phyloP scores from a whole-genome alignment of 441 rosid species.

The Pelargonium fulgidum region DNA sequence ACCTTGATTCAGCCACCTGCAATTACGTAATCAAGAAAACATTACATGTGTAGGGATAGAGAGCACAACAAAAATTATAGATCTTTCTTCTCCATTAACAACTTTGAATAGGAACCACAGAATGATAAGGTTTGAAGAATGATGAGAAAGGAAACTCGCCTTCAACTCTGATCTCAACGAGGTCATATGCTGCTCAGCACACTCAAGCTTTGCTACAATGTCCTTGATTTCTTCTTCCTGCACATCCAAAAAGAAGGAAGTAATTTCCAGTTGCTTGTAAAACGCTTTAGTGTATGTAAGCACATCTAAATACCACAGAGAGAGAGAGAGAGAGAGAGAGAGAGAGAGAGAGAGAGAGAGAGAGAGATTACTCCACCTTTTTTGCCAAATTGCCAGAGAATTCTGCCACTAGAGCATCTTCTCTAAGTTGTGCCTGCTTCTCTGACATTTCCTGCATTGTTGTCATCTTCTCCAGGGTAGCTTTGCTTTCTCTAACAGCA shows the following conservation, averaged over 20 bases:
- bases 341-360: constrained; percentile 11
- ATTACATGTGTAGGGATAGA: neutral
- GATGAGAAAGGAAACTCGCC: constrained; percentile 36
- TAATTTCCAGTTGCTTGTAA: neutral
- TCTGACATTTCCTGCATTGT: constrained; percentile 63
- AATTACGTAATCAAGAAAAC: constrained; percentile 8
- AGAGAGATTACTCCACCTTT: constrained; percentile 42
- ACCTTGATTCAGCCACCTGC: constrained; percentile 87
- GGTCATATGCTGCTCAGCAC: constrained; percentile 72
- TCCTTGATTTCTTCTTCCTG: constrained; percentile 82
- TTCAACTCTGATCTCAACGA: constrained; percentile 69
- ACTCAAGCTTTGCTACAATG: constrained; percentile 54
- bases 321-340: neutral
- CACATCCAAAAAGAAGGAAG: constrained; percentile 20
- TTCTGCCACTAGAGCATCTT: constrained; percentile 78
- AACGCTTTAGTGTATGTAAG: too few species aligned
- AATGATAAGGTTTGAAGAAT: too few species aligned
- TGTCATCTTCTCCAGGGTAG: constrained; percentile 91
- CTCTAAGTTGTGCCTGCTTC: constrained; percentile 78
- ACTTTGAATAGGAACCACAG: too few species aligned
- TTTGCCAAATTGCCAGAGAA: constrained; percentile 48
- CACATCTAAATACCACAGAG: neutral
- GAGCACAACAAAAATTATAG: too few species aligned
- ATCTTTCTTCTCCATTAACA: too few species aligned
- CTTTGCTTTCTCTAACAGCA: constrained; percentile 79